Conservation (phyloP, 2,329 filamentous ascomycete genomes). For the Pestalotiopsis sp. region DNA sequence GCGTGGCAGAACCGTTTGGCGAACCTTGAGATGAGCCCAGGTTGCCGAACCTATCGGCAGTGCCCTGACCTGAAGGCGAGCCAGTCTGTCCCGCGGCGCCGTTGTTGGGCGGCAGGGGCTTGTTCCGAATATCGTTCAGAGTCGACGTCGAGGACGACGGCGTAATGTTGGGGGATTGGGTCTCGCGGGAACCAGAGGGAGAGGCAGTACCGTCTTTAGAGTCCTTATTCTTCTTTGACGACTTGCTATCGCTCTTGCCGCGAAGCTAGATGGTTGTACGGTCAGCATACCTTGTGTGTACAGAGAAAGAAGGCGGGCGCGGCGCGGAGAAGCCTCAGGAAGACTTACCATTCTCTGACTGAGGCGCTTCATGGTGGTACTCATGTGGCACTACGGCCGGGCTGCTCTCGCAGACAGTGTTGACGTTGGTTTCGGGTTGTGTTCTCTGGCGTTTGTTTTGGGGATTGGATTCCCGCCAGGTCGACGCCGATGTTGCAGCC, state of each 20-base stretch:
- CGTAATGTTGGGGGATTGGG: slow-evolving; percentile 68
- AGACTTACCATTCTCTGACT: slow-evolving; percentile 91
- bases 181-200: slow-evolving; percentile 62
- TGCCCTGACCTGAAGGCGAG: slow-evolving; percentile 33
- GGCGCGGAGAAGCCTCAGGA: not conserved
- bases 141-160: slow-evolving; percentile 89
- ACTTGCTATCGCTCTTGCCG: slow-evolving; percentile 85
- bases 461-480: not conserved
- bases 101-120: slow-evolving; percentile 68
- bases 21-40: slow-evolving; percentile 39
- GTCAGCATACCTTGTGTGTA: slow-evolving; percentile 40
- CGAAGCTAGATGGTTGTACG: slow-evolving; percentile 75
- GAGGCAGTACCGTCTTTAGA: slow-evolving; percentile 78
- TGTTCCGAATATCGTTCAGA: slow-evolving; percentile 83
- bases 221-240: slow-evolving; percentile 75
- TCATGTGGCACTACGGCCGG: slow-evolving; percentile 7
- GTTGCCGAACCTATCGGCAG: slow-evolving; percentile 38
- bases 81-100: slow-evolving; percentile 42
- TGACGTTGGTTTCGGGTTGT: not conserved
- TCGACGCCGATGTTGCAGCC: not conserved
- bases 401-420: slow-evolving; percentile 1
- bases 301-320: not conserved
- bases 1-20: slow-evolving; percentile 60
- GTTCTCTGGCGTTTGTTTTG: not conserved
- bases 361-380: slow-evolving; percentile 84